Evolutionary conservation across 176 grass and related monocot species (phyloP).

Genomic region (Canna indica): DNA sequence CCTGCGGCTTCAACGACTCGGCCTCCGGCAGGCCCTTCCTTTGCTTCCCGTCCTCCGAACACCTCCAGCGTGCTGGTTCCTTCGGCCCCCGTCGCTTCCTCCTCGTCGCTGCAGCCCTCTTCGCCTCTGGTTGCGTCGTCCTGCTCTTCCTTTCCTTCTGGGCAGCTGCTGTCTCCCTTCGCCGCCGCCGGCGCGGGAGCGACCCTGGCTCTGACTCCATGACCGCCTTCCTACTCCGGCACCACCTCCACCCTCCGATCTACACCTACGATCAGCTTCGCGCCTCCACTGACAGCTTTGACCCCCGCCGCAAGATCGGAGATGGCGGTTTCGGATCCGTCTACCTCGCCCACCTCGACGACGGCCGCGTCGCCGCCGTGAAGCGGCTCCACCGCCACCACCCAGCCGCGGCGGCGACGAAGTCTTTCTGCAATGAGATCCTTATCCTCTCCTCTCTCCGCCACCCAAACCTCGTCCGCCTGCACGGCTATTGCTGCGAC

Average conservation of each 20-base stretch:
- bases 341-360: conserved; percentile 46
- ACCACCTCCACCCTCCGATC: conserved; percentile 45
- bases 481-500: conserved; percentile 87
- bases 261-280: conserved; percentile 78
- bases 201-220: background rate
- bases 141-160: conserved; percentile 59
- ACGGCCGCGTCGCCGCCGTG: conserved; percentile 53
- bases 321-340: conserved; percentile 82
- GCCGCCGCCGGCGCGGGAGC: conserved; percentile 19
- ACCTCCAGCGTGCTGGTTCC: background rate
- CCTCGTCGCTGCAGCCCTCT: conserved; percentile 23
- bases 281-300: conserved; percentile 58
- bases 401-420: conserved; percentile 42
- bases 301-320: conserved; percentile 57
- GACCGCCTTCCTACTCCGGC: conserved; percentile 27
- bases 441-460: conserved; percentile 87
- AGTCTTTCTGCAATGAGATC: conserved; percentile 94
- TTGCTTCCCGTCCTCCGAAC: conserved; percentile 22
- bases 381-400: conserved; percentile 71
- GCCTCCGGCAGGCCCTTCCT: conserved; percentile 26
- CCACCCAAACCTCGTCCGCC: conserved; percentile 78
- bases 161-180: conserved; percentile 35
- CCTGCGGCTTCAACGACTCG: conserved; percentile 40
- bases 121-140: conserved; percentile 31
- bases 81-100: conserved; percentile 8